Evolutionary conservation across 202 grass and related monocot genomes (phyloP).

Genomic region (Carex arenaria): DNA sequence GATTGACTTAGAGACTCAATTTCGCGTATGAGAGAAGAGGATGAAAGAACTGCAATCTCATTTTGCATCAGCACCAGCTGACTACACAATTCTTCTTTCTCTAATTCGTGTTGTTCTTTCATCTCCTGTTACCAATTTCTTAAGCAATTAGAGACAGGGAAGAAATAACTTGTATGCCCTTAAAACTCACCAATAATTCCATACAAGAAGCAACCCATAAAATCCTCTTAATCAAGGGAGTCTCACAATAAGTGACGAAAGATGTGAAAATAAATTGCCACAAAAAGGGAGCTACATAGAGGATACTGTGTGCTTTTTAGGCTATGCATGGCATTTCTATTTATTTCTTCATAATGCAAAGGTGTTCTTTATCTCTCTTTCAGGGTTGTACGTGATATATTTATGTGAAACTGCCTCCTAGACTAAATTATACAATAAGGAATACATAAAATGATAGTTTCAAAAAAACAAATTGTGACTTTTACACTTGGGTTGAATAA

Average conservation of each 20-base stretch:
- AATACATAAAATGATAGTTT: neutral
- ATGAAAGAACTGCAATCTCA: slow-evolving; percentile 58
- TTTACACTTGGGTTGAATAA: neutral
- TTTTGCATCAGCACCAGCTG: slow-evolving; percentile 59
- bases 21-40: slow-evolving; percentile 73
- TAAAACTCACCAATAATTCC: neutral
- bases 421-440: neutral
- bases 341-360: neutral
- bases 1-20: slow-evolving; percentile 71
- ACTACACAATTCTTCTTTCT: slow-evolving; percentile 59
- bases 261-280: neutral
- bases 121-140: slow-evolving; percentile 41
- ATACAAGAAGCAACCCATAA: neutral
- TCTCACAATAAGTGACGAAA: neutral
- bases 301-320: neutral
- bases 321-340: neutral
- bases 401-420: neutral
- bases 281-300: neutral
- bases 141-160: neutral
- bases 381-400: neutral
- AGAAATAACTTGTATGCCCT: neutral
- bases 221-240: neutral
- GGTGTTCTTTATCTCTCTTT: neutral
- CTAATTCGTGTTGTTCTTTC: slow-evolving; percentile 61
- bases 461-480: neutral